phyloP scores from a whole-genome alignment of 257 asterid genomes.

The Salvia splendens region DNA sequence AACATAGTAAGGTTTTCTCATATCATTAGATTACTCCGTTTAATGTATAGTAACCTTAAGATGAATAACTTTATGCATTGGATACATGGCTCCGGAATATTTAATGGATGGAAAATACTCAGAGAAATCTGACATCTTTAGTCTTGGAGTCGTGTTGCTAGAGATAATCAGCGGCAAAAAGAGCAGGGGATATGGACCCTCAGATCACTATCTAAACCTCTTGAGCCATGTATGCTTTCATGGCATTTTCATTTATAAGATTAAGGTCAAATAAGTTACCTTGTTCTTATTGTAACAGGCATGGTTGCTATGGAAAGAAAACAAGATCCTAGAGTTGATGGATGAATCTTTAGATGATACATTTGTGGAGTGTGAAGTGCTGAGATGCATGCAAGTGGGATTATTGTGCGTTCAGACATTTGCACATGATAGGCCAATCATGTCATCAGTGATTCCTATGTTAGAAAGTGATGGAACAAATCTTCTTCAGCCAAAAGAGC shows the following conservation, averaged over 20 bases:
- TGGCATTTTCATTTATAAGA: no score
- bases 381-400: constrained; percentile 8
- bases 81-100: constrained; percentile 55
- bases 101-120: constrained; percentile 49
- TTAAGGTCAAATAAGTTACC: no score
- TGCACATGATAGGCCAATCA: constrained; percentile 30
- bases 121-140: constrained; percentile 47
- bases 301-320: constrained; percentile 45
- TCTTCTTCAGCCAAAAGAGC: no score
- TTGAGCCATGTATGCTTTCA: constrained; percentile 36
- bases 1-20: constrained; percentile 41
- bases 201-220: constrained; percentile 37
- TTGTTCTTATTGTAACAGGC: constrained; percentile 31
- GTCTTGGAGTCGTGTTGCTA: constrained; percentile 48
- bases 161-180: constrained; percentile 53
- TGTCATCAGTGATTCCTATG: constrained; percentile 44
- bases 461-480: constrained; percentile 35
- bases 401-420: no score
- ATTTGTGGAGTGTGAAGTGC: constrained; percentile 37
- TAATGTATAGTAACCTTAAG: not conserved
- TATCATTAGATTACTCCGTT: not conserved
- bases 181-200: constrained; percentile 37
- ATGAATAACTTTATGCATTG: constrained; percentile 35
- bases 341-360: constrained; percentile 33
- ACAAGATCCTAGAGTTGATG: constrained; percentile 34